Conservation (phyloP, 495 filamentous ascomycete species). For the Podospora anserina region DNA sequence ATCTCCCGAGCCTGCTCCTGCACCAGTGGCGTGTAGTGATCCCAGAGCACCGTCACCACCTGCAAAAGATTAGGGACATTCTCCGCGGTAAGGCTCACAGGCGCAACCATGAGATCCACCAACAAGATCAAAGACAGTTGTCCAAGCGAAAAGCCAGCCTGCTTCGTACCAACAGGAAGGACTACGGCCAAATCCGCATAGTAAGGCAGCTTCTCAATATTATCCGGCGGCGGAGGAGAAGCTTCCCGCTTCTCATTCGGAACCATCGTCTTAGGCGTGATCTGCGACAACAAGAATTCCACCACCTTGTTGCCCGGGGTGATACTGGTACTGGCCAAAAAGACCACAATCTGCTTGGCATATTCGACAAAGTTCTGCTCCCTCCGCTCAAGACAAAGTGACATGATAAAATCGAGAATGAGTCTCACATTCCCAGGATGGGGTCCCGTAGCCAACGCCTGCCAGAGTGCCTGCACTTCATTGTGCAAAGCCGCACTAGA, state of each 20-base stretch:
- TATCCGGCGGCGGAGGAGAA: constrained; percentile 62
- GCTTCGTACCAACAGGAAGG: constrained; percentile 84
- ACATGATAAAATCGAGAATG: constrained; percentile 93
- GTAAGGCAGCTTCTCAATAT: constrained; percentile 74
- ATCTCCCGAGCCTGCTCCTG: constrained; percentile 96
- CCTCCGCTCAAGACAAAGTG: constrained; percentile 81
- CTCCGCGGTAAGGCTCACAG: constrained; percentile 70
- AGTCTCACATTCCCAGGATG: constrained; percentile 94
- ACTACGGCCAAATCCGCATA: constrained; percentile 78
- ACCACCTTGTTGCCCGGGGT: constrained; percentile 77
- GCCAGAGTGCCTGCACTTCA: constrained; percentile 96
- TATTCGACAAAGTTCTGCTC: constrained; percentile 98
- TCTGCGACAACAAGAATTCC: constrained; percentile 86
- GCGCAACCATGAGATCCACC: constrained; percentile 93
- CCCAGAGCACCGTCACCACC: constrained; percentile 91
- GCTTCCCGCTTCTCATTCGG: constrained; percentile 73
- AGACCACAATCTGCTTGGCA: constrained; percentile 95
- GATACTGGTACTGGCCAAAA: constrained; percentile 85
- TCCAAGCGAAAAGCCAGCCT: constrained; percentile 84
- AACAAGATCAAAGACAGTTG: constrained; percentile 91
- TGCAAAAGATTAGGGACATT: constrained; percentile 83
- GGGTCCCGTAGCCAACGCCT: constrained; percentile 89
- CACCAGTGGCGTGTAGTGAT: constrained; percentile 91
- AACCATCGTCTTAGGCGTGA: constrained; percentile 87
- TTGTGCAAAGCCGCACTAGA: constrained; percentile 85